These are phyloP conservation scores for Malus hybrid DNA, from an alignment of 331 rosid species.

Conservation along the genomic window DNA sequence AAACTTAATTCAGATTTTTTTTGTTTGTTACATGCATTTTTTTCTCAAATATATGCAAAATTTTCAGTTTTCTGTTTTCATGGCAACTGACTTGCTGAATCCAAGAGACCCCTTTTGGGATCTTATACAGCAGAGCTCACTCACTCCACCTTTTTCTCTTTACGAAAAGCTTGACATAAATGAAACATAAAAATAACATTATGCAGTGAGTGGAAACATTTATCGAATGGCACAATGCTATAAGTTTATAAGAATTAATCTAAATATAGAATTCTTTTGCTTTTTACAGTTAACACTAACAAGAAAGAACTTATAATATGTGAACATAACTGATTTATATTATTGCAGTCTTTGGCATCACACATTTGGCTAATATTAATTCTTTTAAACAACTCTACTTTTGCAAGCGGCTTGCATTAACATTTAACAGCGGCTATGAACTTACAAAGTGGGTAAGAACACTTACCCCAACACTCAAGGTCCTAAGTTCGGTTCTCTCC, in stretches of 20 bases:
- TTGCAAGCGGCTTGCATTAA: too few relatives aligned
- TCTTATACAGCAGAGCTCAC: background rate
- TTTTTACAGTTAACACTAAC: background rate
- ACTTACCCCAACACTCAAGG: too few relatives aligned
- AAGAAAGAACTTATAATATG: background rate
- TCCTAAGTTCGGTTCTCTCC: too few relatives aligned
- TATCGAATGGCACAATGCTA: too few relatives aligned
- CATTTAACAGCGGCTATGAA: too few relatives aligned
- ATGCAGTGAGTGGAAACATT: background rate
- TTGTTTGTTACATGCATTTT: too few relatives aligned
- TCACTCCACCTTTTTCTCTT: background rate
- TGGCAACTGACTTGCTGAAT: background rate
- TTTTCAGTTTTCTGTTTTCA: background rate
- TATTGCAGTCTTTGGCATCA: background rate
- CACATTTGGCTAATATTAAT: too few relatives aligned
- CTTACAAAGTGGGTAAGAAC: too few relatives aligned
- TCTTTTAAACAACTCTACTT: too few relatives aligned
- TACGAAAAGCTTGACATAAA: background rate
- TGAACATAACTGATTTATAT: background rate
- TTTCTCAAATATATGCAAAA: background rate
- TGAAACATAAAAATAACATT: background rate
- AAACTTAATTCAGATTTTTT: background rate
- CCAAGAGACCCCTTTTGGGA: background rate
- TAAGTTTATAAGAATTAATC: too few relatives aligned
- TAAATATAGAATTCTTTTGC: too few relatives aligned